phyloP scores from a whole-genome alignment of 202 grass and related monocot species.

The Digitaria exilis region DNA sequence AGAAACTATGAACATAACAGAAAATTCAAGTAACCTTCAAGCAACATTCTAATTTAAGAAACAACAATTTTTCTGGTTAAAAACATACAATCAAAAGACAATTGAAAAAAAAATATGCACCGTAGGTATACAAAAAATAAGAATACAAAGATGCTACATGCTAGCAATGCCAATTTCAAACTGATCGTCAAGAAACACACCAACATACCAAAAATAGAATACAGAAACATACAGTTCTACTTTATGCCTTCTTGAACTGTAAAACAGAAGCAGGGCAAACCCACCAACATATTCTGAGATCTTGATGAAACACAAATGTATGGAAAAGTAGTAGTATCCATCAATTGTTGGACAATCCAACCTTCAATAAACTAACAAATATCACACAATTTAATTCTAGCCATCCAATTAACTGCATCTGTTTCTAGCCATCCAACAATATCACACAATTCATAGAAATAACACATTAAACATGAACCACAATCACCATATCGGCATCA shows the following conservation, averaged over 20 bases:
- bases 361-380: conserved; percentile 15
- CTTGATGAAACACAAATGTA: conserved; percentile 13
- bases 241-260: too few species aligned
- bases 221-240: too few species aligned
- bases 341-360: background rate
- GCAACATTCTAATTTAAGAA: background rate
- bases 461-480: background rate
- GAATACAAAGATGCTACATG: conserved; percentile 1
- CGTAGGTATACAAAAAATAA: background rate
- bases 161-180: conserved; percentile 29
- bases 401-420: background rate
- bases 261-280: background rate
- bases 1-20: conserved; percentile 7
- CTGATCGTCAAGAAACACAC: background rate
- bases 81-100: background rate
- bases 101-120: conserved; percentile 26
- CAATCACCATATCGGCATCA: background rate
- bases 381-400: background rate
- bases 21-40: background rate
- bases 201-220: background rate
- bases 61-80: conserved; percentile 5
- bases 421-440: background rate
- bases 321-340: conserved; percentile 5
- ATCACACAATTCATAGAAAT: background rate
- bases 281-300: background rate